Evolutionary conservation across 1,284 basidiomycete genomes (phyloP), one percentile per base, ranked within the genome.

Genomic region (Kwoniella shivajii): DNA sequence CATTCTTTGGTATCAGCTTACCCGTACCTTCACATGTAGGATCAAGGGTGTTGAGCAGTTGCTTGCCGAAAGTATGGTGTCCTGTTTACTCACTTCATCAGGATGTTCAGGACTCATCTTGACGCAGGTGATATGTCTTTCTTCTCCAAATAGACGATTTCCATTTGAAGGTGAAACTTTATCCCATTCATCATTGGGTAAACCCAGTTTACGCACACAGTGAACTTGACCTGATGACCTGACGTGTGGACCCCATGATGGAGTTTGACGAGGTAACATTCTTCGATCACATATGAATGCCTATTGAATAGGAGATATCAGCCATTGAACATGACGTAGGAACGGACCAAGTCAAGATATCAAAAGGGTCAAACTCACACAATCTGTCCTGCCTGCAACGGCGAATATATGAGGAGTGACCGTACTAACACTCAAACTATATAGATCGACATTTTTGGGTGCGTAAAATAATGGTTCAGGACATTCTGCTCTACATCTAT

Each of bases 221-320:
- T 88, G 87, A 84, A 74, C 67, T 82, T 80, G 68, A 16, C 66
- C 65, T 0, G 70, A 69, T 6, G 63, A 50, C 13, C 57, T 61
- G 34, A 63, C 64, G 29, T 83, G 77, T 59, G 84, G 78, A 3
- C 90, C 90, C 89, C 90, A 92, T 65, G 90, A 86, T 55, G 81
- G 77, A 27, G 89, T 76, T 50, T 84, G 81, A 6, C 86, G 83
- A 7, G 86, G 85, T 16, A 84, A 78, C 74, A 92, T 88, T 53
- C 93, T 83, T 50, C 93, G 83, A 74, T 97, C 93, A 68, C 91
- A 94, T 1, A 97, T 82, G 75, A 88, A 92, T 1, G 89, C 92
- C 85, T 92, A 53, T 24, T 10, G 67, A 20, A 22, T n/a, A 6
- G 24, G 16, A 36, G 9, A 24, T 9, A 45, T 13, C n/a, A 6